Conservation (phyloP, 2,329 filamentous ascomycete genomes). For the Fusarium oligoseptatum region DNA sequence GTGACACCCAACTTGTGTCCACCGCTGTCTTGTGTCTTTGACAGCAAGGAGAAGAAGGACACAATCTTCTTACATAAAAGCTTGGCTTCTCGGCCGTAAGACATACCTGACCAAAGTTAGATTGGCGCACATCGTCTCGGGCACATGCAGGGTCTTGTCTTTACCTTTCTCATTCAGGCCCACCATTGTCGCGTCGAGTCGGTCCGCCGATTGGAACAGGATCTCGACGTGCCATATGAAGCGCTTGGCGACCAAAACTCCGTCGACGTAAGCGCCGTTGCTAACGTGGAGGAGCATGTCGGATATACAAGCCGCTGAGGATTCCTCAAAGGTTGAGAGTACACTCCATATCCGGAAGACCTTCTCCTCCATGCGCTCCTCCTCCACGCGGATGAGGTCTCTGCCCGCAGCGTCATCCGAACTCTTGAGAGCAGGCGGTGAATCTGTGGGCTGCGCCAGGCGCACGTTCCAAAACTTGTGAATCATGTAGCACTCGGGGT, state of each 20-base stretch:
- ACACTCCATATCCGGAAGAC: conserved; percentile 99
- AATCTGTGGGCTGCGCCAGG: conserved; percentile 73
- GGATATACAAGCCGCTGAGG: conserved; percentile 96
- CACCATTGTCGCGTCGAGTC: conserved; percentile 81
- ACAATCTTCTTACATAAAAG: conserved; percentile 99
- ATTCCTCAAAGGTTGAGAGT: conserved; percentile 96
- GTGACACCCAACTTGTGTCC: conserved; percentile 93
- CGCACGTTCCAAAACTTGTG: conserved; percentile 99
- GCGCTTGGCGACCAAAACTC: conserved; percentile 92
- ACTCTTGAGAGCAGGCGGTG: conserved; percentile 57
- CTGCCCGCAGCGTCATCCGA: conserved; percentile 72
- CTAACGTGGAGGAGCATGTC: conserved; percentile 99
- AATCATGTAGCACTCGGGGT: conserved; percentile 99
- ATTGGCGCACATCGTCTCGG: neutral
- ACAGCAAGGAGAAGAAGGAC: conserved; percentile 94
- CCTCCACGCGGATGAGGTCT: conserved; percentile 82
- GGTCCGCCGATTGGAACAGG: conserved; percentile 88
- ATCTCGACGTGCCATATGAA: conserved; percentile 98
- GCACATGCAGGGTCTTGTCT: conserved; percentile 49
- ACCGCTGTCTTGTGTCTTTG: conserved; percentile 93
- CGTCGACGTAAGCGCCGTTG: conserved; percentile 96
- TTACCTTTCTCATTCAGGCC: conserved; percentile 80
- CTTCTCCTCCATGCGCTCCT: conserved; percentile 97
- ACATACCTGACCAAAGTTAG: conserved; percentile 71
- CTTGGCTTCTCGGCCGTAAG: conserved; percentile 96